A percentile compares a stretch with the other conserved stretches of the same genome.
Evolutionary conservation across 2,329 filamentous ascomycete species (phyloP).

Genomic region (Colletotrichum endophyticum): DNA sequence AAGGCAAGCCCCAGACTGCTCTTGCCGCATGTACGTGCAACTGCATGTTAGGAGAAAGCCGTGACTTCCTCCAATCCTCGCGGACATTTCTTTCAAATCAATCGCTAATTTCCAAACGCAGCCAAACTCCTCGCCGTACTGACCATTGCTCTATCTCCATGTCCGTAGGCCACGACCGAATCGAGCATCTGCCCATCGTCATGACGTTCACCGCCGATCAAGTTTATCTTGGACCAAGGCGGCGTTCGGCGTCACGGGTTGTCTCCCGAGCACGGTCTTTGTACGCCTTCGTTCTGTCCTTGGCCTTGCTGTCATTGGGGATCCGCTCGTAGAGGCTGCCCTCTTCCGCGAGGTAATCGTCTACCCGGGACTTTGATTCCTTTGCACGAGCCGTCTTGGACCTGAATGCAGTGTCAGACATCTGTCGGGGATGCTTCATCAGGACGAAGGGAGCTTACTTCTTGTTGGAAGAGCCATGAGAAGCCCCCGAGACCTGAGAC

Average conservation of each 20-base stretch:
- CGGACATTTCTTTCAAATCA: neutral
- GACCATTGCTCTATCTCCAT: neutral
- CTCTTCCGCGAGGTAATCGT: neutral
- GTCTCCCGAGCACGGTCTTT: neutral
- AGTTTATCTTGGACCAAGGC: neutral
- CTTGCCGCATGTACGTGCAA: neutral
- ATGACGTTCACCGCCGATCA: neutral
- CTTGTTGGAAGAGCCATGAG: neutral
- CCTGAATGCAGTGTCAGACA: neutral
- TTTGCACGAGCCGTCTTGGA: neutral
- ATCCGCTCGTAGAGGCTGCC: neutral
- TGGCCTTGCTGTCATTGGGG: neutral
- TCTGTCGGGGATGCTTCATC: neutral
- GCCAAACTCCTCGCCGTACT: neutral
- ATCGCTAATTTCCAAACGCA: neutral
- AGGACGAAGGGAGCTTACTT: neutral
- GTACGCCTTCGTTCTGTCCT: neutral
- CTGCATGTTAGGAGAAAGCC: neutral
- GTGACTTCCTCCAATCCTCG: neutral
- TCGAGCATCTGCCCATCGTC: neutral
- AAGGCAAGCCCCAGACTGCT: neutral
- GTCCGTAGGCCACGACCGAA: neutral
- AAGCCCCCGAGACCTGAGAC: neutral
- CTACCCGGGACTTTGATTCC: neutral
- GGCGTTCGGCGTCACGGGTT: neutral